Base-by-base conservation (phyloP, 768 basidiomycete genomes). In the Fibroporia radiculosa region DNA sequence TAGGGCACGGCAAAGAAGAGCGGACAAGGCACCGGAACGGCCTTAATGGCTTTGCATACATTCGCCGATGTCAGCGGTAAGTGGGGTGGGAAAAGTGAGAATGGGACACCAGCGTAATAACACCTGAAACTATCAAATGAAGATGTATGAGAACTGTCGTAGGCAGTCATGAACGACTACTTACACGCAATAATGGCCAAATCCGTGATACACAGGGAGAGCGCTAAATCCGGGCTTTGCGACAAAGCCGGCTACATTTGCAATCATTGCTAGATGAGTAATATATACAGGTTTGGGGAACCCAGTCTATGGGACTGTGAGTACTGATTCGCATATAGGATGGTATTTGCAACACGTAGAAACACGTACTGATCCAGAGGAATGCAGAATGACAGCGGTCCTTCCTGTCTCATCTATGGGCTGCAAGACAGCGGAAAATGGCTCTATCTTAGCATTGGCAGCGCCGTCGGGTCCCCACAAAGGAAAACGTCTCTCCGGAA, bases 11-110 rank as follows among this genome's bases (percentile, higher is more conserved):
- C 66, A 39, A 54, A 66, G 43, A 67, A 55, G 6, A 58, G 62
- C 33, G 56, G 48, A 48, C 41, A 43, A 10, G 62, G 55, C 19
- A 59, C 54, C 6, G 64, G 61, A 26, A 68, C 60, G 3, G 66
- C 62, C 1, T 53, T 51, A 10, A 74, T 54, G 6, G 73, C 55
- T 8, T 51, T 56, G 41, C 70, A 56, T 28, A 77, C 64, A 48
- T 73, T 74, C 23, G 55, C 50, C 2, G 69, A 61, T 0, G 76
- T 77, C 42, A 77, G 63, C 1, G 75, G 69, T 6, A 71, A 62
- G 32, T 70, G 67, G 0, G 67, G 56, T 19, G 68, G 54, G 65
- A 75, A 66, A 10, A 78, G 61, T 34, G 70, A 72, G 22, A 77
- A 56, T 23, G 66, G 58, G 48, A 67, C 59, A 34, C 56, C 46